Conservation (phyloP, 2,329 filamentous ascomycete species). For the Pseudogymnoascus sp. region DNA sequence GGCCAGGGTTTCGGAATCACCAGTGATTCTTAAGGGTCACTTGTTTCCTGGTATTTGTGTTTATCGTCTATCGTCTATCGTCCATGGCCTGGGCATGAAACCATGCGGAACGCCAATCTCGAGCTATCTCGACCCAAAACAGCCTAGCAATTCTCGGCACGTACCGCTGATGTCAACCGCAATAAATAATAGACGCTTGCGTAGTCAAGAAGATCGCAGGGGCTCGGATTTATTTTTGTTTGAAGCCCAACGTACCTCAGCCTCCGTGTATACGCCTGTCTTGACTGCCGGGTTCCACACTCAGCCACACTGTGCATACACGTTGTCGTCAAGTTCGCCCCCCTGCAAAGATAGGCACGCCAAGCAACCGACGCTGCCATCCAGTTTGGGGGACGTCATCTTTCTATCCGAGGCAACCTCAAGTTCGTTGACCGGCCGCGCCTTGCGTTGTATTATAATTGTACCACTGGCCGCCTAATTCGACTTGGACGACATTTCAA, state of each 20-base stretch:
- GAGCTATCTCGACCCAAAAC: constrained; percentile 9
- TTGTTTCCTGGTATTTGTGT: neutral
- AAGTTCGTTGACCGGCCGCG: neutral
- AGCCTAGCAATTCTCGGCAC: constrained; percentile 7
- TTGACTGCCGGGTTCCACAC: constrained; percentile 1
- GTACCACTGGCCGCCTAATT: neutral
- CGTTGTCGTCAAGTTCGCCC: neutral
- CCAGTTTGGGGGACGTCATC: constrained; percentile 7
- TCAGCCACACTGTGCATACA: constrained; percentile 2
- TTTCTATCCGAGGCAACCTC: neutral
- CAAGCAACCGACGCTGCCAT: neutral
- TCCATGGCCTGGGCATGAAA: constrained; percentile 1
- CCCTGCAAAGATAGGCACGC: constrained; percentile 4
- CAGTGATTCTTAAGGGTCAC: neutral
- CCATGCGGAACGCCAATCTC: neutral
- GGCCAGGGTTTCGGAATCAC: neutral
- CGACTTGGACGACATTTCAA: neutral
- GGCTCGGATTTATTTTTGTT: neutral
- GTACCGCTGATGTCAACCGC: constrained; percentile 10
- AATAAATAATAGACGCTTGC: constrained; percentile 7
- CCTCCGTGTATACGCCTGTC: neutral
- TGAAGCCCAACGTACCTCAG: neutral
- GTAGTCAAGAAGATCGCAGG: neutral
- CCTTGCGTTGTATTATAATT: constrained; percentile 5
- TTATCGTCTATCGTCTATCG: constrained; percentile 1